Evolutionary conservation across 805 yeast species (phyloP).

Genomic region (Zygosaccharomyces lentus): DNA sequence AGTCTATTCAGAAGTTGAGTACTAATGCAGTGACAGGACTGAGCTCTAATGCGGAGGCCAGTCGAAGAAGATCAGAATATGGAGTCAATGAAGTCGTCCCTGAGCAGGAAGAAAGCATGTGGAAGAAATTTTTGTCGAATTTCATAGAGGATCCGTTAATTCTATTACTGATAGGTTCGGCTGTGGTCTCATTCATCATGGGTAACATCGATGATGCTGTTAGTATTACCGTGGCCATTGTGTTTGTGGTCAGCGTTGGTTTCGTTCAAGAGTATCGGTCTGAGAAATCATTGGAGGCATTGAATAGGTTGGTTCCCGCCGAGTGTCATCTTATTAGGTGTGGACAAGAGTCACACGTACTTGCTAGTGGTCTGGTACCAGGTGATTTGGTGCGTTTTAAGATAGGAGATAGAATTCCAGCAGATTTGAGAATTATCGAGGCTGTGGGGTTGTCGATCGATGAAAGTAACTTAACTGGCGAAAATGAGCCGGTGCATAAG

Average conservation of each 20-base stretch:
- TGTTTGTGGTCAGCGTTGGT: conserved; percentile 94
- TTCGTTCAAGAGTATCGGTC: conserved; percentile 96
- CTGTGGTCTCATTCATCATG: conserved; percentile 80
- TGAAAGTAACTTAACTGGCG: conserved; percentile 95
- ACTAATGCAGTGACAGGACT: conserved; percentile 64
- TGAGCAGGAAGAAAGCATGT: conserved; percentile 71
- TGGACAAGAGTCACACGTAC: conserved; percentile 70
- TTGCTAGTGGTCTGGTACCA: conserved; percentile 87
- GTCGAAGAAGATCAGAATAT: conserved; percentile 63
- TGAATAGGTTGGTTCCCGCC: conserved; percentile 93
- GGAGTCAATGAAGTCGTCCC: conserved; percentile 75
- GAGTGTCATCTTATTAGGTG: conserved; percentile 86
- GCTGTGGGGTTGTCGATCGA: conserved; percentile 81
- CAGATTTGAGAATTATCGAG: conserved; percentile 78
- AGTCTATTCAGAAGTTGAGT: conserved; percentile 55
- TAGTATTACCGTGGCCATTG: conserved; percentile 86
- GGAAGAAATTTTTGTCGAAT: conserved; percentile 68
- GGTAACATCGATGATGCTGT: conserved; percentile 96
- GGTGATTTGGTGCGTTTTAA: conserved; percentile 89
- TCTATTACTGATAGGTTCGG: conserved; percentile 82
- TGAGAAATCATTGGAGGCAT: conserved; percentile 89
- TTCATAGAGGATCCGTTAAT: conserved; percentile 92
- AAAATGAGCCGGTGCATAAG: conserved; percentile 81
- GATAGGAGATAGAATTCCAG: conserved; percentile 96
- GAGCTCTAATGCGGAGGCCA: conserved; percentile 62